phyloP scores from a whole-genome alignment of 2,329 filamentous ascomycete species.

The Microsporum canis region DNA sequence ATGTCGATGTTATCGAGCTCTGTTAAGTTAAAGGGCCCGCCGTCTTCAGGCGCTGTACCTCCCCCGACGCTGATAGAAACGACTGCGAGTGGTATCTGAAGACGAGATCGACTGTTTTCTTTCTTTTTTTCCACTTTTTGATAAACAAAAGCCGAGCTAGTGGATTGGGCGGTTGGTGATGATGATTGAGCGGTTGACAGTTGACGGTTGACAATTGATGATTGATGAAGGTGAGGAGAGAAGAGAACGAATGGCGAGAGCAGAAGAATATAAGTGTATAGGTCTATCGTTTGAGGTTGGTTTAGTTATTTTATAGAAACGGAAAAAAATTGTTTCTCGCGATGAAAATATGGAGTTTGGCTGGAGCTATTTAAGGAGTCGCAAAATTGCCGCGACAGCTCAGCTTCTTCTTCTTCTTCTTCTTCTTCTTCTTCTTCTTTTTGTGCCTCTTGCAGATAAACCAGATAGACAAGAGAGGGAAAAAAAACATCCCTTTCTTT shows the following conservation, averaged over 20 bases:
- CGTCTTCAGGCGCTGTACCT: not conserved
- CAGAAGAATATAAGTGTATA: not conserved
- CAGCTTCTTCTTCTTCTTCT: not conserved
- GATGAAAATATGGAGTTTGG: not conserved
- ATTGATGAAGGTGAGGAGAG: too few relatives aligned
- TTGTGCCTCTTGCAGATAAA: too few relatives aligned
- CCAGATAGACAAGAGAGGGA: too few relatives aligned
- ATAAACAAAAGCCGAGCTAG: too few relatives aligned
- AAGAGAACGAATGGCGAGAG: not conserved
- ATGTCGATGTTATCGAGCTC: too few relatives aligned
- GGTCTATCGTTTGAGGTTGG: not conserved
- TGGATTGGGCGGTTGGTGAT: too few relatives aligned
- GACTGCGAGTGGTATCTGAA: not conserved
- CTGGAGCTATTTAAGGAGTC: not conserved
- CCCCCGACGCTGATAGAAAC: not conserved
- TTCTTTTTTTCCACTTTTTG: too few relatives aligned
- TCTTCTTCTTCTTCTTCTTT: too few relatives aligned
- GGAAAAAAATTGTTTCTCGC: not conserved
- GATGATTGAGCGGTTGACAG: too few relatives aligned
- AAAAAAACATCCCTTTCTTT: not conserved
- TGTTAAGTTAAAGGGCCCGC: too few relatives aligned
- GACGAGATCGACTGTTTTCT: too few relatives aligned
- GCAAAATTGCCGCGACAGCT: not conserved
- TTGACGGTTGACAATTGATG: too few relatives aligned
- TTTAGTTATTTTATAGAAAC: not conserved